Base-by-base conservation (phyloP, 495 filamentous ascomycete species). In the Tuber microsphaerosporum region DNA sequence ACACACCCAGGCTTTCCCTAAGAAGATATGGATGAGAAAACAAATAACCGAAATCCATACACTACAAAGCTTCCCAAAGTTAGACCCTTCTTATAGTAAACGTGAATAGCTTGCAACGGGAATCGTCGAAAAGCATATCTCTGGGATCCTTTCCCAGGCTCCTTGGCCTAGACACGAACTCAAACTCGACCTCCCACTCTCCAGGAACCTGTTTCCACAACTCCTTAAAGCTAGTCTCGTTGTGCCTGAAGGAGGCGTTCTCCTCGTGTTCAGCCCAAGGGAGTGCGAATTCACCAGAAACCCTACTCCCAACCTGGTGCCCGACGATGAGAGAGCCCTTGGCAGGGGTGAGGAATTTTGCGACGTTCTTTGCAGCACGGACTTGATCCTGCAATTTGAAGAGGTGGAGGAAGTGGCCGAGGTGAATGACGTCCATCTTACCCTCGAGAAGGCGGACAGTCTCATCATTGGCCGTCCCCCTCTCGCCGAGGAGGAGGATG, bases 351-450 rank as follows among this genome's bases (percentile, higher is more conserved):
- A 90, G 81, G 12, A 91, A 82, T 39, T 73, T 77, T 0, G 87
- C 81, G 6, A 91, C 77, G 8, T 84, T 82, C 75, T 86, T 86
- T 2, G 85, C 86, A 14, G 87, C 79, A 0, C 77, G 56, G 14
- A 88, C 81, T 76, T 91, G 90, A 10, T 87, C 81, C 0, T 87
- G 84, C 77, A 83, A 88, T 22, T 75, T 77, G 74, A 90, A 92
- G 10, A 91, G 84, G 73, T 91, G 89, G 68, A 92, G 87, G 76
- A 92, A 89, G 0, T 85, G 86, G 1, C 84, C 83, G 0, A 86
- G 84, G 75, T 89, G 86, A 45, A 90, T 79, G 41, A 91, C 88
- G 71, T 91, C 87, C 1, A 91, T 77, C 61, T 85, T 82, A 14
- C 85, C 85, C 12, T 84, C 76, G 39, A 90, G 77, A 0, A 77